Conservation (phyloP, 2,329 filamentous ascomycete species). For the Hortaea werneckii region DNA sequence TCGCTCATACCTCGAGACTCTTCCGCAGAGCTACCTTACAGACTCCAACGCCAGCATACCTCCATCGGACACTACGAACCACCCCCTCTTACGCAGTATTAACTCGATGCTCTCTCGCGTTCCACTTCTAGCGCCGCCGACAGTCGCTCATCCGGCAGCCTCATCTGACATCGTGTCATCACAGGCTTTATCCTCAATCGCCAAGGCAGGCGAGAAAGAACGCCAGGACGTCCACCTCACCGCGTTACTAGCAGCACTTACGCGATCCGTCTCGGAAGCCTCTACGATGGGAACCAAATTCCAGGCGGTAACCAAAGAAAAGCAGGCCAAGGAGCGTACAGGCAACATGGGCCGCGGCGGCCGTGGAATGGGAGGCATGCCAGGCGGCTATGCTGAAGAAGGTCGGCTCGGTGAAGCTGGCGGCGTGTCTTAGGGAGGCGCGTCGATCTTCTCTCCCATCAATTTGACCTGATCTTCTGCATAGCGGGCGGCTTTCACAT, state of each 20-base stretch:
- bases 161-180: conserved; percentile 30
- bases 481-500: neutral
- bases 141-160: conserved; percentile 57
- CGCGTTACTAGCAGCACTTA: conserved; percentile 62
- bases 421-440: conserved; percentile 8
- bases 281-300: conserved; percentile 70
- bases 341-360: conserved; percentile 2
- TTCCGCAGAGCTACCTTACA: conserved; percentile 56
- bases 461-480: neutral
- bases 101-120: conserved; percentile 76
- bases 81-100: conserved; percentile 75
- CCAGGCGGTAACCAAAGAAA: conserved; percentile 32
- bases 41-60: conserved; percentile 29
- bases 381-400: conserved; percentile 8
- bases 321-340: conserved; percentile 23
- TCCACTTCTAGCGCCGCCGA: conserved; percentile 73
- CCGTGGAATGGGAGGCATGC: neutral
- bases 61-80: conserved; percentile 38
- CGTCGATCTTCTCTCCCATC: neutral
- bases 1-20: conserved; percentile 59
- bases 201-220: conserved; percentile 52
- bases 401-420: conserved; percentile 9
- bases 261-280: conserved; percentile 60
- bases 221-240: conserved; percentile 76
- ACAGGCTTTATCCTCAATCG: conserved; percentile 34